Evolutionary conservation across 208 protist species (phyloP), one percentile per base, ranked within the genome.

Genomic region (Leishmania tropica): DNA sequence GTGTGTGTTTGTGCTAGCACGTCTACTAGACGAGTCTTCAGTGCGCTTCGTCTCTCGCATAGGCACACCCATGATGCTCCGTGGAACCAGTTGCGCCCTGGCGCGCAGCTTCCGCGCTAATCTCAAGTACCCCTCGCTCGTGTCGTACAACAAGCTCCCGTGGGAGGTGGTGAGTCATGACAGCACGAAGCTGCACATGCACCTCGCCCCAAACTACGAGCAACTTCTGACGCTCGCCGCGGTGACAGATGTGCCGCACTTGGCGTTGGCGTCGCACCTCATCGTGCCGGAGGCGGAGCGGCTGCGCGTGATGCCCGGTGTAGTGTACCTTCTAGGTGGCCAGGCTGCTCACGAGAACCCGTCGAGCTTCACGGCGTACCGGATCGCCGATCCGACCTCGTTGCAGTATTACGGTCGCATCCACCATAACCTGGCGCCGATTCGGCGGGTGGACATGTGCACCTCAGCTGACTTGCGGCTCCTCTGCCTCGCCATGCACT

Each of bases 131-230:
- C 95, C 95, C 5, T 88, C 93, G 1, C 76, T 97, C 40, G 92
- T 97, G 53, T 96, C 95, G 21, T 97, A 97, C 86, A 96, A 97
- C 83, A 96, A 95, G 81, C 85, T 97, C 21, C 95, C 95, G 65
- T 97, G 95, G 95, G 91, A 97, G 83, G 79, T 92, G 19, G 71
- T 97, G 13, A 92, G 92, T 73, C 91, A 94, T 80, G 92, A 96
- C 67, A 92, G 88, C 3, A 83, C 90, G 13, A 78, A 88, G 45
- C 87, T 96, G 76, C 95, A 97, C 84, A 91, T 93, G 87, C 91
- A 95, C 74, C 79, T 96, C 2, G 89, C 91, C 31, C 92, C 93
- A n/a, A 91, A 94, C 79, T 94, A 93, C 79, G 91, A 95, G 78
- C 95, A 97, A 80, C 76, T 97, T 0, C 78, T 97, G n/a, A 78